Evolutionary conservation across 2,329 filamentous ascomycete species (phyloP).

Genomic region (Xylaria sp.): DNA sequence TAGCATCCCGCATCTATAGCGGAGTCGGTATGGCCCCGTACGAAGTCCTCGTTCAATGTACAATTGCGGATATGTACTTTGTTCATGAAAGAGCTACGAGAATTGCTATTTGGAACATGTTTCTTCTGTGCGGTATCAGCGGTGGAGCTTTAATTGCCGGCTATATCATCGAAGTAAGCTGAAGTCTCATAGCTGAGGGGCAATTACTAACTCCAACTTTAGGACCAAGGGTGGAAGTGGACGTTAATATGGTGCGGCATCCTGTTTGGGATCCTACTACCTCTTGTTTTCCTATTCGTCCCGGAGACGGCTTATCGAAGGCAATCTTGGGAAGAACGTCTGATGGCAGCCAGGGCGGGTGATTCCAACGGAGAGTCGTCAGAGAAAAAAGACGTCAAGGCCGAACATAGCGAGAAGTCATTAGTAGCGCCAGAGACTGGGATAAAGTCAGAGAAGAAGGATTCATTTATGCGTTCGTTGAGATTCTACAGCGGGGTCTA

Average conservation of each 20-base stretch:
- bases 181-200: background rate
- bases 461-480: constrained; percentile 51
- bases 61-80: constrained; percentile 60
- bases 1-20: constrained; percentile 59
- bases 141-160: constrained; percentile 56
- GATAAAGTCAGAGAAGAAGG: constrained; percentile 45
- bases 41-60: constrained; percentile 65
- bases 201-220: constrained; percentile 25
- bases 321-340: constrained; percentile 41
- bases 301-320: constrained; percentile 63
- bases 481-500: constrained; percentile 53
- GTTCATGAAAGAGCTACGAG: constrained; percentile 59
- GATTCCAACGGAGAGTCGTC: constrained; percentile 37
- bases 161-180: constrained; percentile 53
- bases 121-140: constrained; percentile 55
- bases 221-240: constrained; percentile 56
- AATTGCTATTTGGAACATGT: constrained; percentile 57
- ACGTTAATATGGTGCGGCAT: constrained; percentile 61
- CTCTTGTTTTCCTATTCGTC: constrained; percentile 60
- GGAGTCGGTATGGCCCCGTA: constrained; percentile 63
- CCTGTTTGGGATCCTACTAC: constrained; percentile 56
- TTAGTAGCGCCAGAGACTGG: constrained; percentile 42
- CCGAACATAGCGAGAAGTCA: constrained; percentile 36
- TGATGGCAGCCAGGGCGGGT: constrained; percentile 22
- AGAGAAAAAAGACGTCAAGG: constrained; percentile 42